phyloP scores from a whole-genome alignment of 2,329 filamentous ascomycete species.

The Aspergillus tamarii region DNA sequence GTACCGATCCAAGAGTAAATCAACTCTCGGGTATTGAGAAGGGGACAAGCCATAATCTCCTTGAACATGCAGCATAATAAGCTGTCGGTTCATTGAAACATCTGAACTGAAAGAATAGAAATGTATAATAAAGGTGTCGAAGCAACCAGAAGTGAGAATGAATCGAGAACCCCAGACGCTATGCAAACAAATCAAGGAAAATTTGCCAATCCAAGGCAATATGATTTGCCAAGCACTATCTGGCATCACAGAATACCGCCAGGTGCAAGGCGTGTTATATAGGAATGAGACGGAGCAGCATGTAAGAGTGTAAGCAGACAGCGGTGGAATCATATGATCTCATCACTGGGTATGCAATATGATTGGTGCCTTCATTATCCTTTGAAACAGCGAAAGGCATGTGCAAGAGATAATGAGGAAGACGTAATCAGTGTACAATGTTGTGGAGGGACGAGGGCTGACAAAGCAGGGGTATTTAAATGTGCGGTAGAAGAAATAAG shows the following conservation, averaged over 20 bases:
- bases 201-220: slow-evolving; percentile 21
- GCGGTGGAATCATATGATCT: slow-evolving; percentile 11
- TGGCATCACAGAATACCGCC: slow-evolving; percentile 14
- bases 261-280: slow-evolving; percentile 22
- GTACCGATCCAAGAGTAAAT: background rate
- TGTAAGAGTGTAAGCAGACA: slow-evolving; percentile 13
- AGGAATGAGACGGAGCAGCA: slow-evolving; percentile 18
- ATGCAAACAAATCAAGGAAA: slow-evolving; percentile 40
- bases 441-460: slow-evolving; percentile 27
- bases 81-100: slow-evolving; percentile 10
- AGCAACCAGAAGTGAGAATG: slow-evolving; percentile 19
- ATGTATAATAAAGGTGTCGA: slow-evolving; percentile 8
- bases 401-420: slow-evolving; percentile 6
- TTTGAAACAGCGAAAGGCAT: slow-evolving; percentile 9
- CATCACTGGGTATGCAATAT: slow-evolving; percentile 12
- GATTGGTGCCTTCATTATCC: slow-evolving; percentile 1
- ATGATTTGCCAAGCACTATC: slow-evolving; percentile 19
- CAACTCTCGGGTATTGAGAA: background rate
- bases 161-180: slow-evolving; percentile 40
- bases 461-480: slow-evolving; percentile 37
- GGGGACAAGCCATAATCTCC: background rate
- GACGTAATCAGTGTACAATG: slow-evolving; percentile 33
- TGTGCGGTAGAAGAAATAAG: slow-evolving; percentile 31
- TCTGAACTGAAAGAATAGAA: slow-evolving; percentile 16
- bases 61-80: slow-evolving; percentile 8